A percentile compares a stretch with the other conserved stretches of the same genome.
Evolutionary conservation across 75 land plant genomes (phyloP).

Genomic region (Pseudotsuga menziesii): DNA sequence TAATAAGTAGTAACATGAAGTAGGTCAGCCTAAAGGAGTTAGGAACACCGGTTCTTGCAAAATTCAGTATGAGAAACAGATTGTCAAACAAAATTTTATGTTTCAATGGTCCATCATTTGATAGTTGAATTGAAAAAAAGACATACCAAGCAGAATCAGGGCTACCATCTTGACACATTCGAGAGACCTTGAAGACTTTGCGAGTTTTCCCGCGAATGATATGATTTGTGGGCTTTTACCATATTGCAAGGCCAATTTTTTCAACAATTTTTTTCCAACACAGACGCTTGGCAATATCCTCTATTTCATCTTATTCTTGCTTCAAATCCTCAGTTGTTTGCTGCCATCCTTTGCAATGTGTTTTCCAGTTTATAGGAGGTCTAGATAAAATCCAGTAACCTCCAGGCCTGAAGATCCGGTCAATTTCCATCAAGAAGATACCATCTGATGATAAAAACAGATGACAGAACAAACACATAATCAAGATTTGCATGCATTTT

Average conservation of each 20-base stretch:
- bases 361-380: slow-evolving; percentile 9
- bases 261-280: slow-evolving; percentile 45
- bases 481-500: too few species aligned
- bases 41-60: too few species aligned
- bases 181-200: slow-evolving; percentile 11
- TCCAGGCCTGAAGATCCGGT: slow-evolving; percentile 45
- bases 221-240: slow-evolving; percentile 70
- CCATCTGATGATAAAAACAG: slow-evolving; percentile 21
- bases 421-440: slow-evolving; percentile 27
- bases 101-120: too few species aligned
- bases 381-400: slow-evolving; percentile 71
- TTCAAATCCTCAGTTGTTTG: too few species aligned
- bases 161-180: slow-evolving; percentile 27
- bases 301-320: background rate
- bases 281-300: slow-evolving; percentile 25
- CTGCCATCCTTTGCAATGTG: background rate
- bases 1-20: too few species aligned
- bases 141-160: slow-evolving; percentile 42
- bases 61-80: too few species aligned
- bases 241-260: slow-evolving; percentile 45
- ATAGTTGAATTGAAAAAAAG: background rate
- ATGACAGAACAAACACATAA: too few species aligned
- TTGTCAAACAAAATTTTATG: too few species aligned
- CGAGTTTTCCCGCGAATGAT: slow-evolving; percentile 25
- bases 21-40: too few species aligned